These are phyloP conservation scores for Hypholoma fasciculare DNA, from an alignment of 768 basidiomycete genomes.

Conservation along the genomic window DNA sequence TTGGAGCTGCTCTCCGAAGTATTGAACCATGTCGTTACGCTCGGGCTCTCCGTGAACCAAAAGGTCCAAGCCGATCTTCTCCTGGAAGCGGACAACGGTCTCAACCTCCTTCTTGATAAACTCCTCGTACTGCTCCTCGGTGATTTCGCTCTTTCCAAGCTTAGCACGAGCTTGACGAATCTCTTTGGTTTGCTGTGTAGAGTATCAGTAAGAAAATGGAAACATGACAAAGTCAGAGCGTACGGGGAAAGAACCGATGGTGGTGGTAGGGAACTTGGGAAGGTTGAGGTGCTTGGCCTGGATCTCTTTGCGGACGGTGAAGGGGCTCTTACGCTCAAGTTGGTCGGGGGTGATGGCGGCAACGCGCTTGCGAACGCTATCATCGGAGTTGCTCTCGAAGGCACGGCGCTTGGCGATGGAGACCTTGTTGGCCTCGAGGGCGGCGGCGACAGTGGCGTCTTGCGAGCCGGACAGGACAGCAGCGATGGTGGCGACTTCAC, in stretches of 20 bases:
- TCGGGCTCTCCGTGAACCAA: constrained; percentile 99
- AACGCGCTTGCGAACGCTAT: constrained; percentile 93
- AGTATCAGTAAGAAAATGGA: constrained; percentile 8
- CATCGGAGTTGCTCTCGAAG: constrained; percentile 93
- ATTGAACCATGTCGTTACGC: constrained; percentile 99
- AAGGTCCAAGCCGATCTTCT: constrained; percentile 93
- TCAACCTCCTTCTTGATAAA: constrained; percentile 99
- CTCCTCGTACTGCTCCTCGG: constrained; percentile 84
- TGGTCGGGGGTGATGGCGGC: constrained; percentile 84
- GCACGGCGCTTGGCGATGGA: constrained; percentile 94
- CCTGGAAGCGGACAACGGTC: constrained; percentile 93
- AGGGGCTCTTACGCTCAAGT: constrained; percentile 87
- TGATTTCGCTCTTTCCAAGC: constrained; percentile 89
- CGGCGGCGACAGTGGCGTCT: constrained; percentile 64
- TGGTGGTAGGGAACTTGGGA: constrained; percentile 98
- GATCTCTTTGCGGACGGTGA: constrained; percentile 81
- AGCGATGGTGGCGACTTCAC: constrained; percentile 87
- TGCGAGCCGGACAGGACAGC: constrained; percentile 84
- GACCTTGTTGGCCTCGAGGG: constrained; percentile 84
- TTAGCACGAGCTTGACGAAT: constrained; percentile 97
- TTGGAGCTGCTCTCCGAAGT: constrained; percentile 94
- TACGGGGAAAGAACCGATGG: constrained; percentile 97
- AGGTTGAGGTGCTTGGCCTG: constrained; percentile 89
- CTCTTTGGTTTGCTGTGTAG: constrained; percentile 91
- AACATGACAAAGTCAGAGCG: constrained; percentile 20